Evolutionary conservation across 352 stramenopile genomes (phyloP), one percentile per base, ranked within the genome.

Genomic region (Globisporangium cystogenes): DNA sequence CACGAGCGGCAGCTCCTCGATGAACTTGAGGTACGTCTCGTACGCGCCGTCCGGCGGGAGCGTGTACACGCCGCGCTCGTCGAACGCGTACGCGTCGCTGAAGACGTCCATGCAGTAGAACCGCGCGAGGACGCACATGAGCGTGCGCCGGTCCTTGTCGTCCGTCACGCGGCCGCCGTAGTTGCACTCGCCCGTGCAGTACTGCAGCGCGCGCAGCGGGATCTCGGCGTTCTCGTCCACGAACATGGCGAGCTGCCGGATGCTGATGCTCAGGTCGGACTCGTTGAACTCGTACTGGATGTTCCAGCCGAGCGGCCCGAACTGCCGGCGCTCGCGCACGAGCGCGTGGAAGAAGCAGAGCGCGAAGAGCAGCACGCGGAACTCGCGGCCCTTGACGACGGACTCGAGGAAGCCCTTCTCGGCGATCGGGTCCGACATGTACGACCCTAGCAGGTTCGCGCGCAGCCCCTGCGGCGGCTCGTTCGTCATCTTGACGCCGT

Each of bases 251-350:
- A 98, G 64, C 59, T 98, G 90, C 7, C 83, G 82, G 52, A 94
- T 96, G 41, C 76, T 95, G 59, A 98, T 98, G 39, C 81, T 79
- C 43, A 98, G 50, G 55, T 98, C 93, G 1, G 83, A 96, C 67
- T 97, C 90, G 60, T 97, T 97, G 59, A 98, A 98, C 65, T 97
- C 93, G 66, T 98, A 98, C 58, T 96, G 90, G 48, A 98, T 98
- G 59, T 98, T 98, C 90, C 93, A 98, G 12, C 93, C 93, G 3
- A 98, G 74, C 21, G 92, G 86, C 0, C 93, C 93, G 65, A 97
- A 98, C 57, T 96, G 76, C 24, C 93, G 72, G 0, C 93, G 78
- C 63, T 98, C 93, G 41, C 96, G 93, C 20, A 98, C 83, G 14
- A 98, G 69, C 11, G 93, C 93, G 55, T 98, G 93, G 64, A 94